Evolutionary conservation across 2,329 filamentous ascomycete genomes (phyloP), one percentile per base, ranked within the genome.

Genomic region (Tolypocladium ophioglossoides): DNA sequence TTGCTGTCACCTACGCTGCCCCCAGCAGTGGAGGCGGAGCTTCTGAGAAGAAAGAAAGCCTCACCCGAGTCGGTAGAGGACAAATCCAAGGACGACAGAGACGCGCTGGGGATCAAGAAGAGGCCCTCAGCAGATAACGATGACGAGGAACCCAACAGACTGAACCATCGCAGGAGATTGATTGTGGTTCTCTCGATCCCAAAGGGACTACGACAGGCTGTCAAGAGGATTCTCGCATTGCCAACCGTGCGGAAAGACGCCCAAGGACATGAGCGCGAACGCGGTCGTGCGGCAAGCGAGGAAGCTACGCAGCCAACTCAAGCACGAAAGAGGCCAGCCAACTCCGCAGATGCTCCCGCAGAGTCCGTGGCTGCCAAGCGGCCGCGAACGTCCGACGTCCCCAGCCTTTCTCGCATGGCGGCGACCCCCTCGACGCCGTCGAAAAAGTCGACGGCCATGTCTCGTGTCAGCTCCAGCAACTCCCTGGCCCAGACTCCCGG

Each of bases 1-100:
- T 67, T 83, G 8, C 68, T 83, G 12, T 83, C 80, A 0, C 80
- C 80, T 0, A 83, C 79, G 0, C 64, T 83, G 8, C 80, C 80
- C 1, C 69, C 77, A 0, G 63, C 75, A 20, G 67, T 83, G 0
- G 77, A 82, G 56, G 74, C 64, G 4, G 68, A 69, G 54, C 54
- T 70, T 37, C 64, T 56, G 20, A 64, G 58, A 62, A 64, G 56
- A 58, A 64, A 60, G 63, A 73, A 64, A 65, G 63, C 52, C 14
- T 58, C 63, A 5, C 52, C 61, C 38, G 66, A 64, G 14, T 54
- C 56, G 4, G 47, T 52, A n/a, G 62, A 63, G 22, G 59, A 58
- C 37, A 55, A 53, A 34, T 7, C 40, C 38, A 63, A 59, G 53
- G 59, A 59, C 16, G 58, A 58, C n/a, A 57, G 60, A 51, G 57